A percentile compares a stretch with the other conserved stretches of the same genome.
Conservation (phyloP, 2,329 filamentous ascomycete species). For the Fusarium sp. region DNA sequence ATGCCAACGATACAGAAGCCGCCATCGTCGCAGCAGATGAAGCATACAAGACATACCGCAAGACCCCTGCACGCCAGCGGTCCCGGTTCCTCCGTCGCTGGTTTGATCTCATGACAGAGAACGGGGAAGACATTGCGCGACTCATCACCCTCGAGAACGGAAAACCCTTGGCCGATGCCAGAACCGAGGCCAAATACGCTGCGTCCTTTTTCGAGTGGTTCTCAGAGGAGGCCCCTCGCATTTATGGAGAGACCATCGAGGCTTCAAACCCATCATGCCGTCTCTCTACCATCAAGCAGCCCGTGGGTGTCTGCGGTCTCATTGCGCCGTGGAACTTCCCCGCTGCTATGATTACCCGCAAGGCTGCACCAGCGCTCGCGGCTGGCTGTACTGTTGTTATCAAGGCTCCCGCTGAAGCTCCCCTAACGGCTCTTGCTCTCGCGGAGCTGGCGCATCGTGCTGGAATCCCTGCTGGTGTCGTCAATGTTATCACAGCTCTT, state of each 20-base stretch:
- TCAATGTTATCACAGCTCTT: constrained; percentile 85
- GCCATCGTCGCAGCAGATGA: constrained; percentile 77
- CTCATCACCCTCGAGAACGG: constrained; percentile 80
- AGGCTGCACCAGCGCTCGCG: constrained; percentile 68
- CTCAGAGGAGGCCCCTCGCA: constrained; percentile 71
- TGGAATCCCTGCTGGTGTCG: constrained; percentile 86
- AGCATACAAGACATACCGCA: constrained; percentile 68
- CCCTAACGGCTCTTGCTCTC: constrained; percentile 86
- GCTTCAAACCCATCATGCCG: constrained; percentile 71
- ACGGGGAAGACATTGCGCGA: constrained; percentile 73
- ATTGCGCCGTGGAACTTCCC: constrained; percentile 69
- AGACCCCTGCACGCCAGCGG: constrained; percentile 70
- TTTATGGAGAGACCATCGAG: constrained; percentile 61
- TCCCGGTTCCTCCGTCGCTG: constrained; percentile 72
- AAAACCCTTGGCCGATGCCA: constrained; percentile 73
- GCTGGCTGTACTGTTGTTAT: constrained; percentile 83
- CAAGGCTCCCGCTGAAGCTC: constrained; percentile 90
- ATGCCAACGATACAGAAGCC: constrained; percentile 73
- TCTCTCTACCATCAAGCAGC: constrained; percentile 51
- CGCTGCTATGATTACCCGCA: constrained; percentile 64
- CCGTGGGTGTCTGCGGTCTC: constrained; percentile 53
- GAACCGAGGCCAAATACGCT: constrained; percentile 69
- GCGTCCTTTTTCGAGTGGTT: constrained; percentile 75
- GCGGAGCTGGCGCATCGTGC: constrained; percentile 86
- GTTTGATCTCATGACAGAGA: constrained; percentile 75